Evolutionary conservation across 2,329 filamentous ascomycete genomes (phyloP), one percentile per base, ranked within the genome.

Genomic region (Magnaporthiopsis poae): DNA sequence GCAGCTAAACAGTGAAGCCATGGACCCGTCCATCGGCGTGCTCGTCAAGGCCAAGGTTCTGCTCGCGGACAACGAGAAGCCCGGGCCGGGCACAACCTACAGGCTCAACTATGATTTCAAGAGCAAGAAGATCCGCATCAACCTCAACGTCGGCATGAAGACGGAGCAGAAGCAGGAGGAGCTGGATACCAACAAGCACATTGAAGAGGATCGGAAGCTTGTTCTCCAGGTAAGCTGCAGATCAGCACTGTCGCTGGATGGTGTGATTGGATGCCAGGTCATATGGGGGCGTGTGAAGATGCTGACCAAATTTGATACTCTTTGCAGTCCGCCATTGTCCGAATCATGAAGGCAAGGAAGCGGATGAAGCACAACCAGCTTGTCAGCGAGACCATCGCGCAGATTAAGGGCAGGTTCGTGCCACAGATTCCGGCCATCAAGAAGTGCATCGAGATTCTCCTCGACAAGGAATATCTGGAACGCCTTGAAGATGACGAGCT

Each of bases 331-430:
- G 93, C 94, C 31, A 98, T 99, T 77, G 95, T 99, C 67, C 91
- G 95, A 74, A 97, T 99, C 81, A 99, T 99, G 95, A 99, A 99
- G 82, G 96, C 94, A 3, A 90, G 95, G 68, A 98, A 99, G 87
- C 91, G 90, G 81, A 96, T 98, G 91, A 98, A 97, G 86, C 94
- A 99, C 80, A 88, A 89, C 69, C 90, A 95, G 75, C 88, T 99
- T 15, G 92, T 99, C 66, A 89, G 91, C 74, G 95, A 99, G 80
- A 96, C 93, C 31, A 98, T 99, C 77, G 90, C 89, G 74, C 95
- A 98, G 78, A 97, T 99, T 77, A 91, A 90, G 76, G 88, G 88
- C 60, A 91, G 95, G 60, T 99, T 99, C 78, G 88, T 92, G 67
- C 95, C 95, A 60, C 96, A 96, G 80, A 86, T 99, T 36, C 84